phyloP scores from a whole-genome alignment of 2,329 filamentous ascomycete species.

The Fusarium camptoceras region DNA sequence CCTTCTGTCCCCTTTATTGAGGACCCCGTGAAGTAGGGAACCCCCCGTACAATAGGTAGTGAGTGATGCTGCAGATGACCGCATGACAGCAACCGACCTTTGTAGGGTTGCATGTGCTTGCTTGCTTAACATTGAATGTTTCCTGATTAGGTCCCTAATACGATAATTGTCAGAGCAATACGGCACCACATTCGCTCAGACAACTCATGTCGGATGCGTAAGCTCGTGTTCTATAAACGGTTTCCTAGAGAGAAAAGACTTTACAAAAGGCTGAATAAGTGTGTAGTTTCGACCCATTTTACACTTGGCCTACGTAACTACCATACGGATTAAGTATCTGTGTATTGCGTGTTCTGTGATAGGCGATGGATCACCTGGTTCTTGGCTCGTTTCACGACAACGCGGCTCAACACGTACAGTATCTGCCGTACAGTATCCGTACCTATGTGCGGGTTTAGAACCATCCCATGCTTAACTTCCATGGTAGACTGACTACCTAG shows the following conservation, averaged over 20 bases:
- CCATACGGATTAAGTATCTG: background rate
- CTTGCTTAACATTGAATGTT: background rate
- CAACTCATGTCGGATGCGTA: background rate
- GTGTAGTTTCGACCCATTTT: background rate
- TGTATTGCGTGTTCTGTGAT: conserved; percentile 2
- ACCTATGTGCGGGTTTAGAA: background rate
- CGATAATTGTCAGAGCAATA: conserved; percentile 1
- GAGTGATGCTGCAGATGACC: background rate
- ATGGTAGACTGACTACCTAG: background rate
- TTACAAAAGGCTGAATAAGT: background rate
- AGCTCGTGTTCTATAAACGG: background rate
- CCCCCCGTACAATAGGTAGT: background rate
- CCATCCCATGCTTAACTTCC: background rate
- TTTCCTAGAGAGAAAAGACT: background rate
- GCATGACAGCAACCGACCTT: background rate
- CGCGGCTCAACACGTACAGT: conserved; percentile 23
- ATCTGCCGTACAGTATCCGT: background rate
- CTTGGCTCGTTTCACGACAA: conserved; percentile 35
- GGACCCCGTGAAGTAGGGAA: background rate
- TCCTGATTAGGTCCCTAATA: background rate
- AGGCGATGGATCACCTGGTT: background rate
- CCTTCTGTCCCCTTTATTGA: conserved; percentile 4
- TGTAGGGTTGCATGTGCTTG: background rate
- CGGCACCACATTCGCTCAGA: background rate
- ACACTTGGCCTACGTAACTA: conserved; percentile 26